Conservation (phyloP, 345 rosid genomes). For the Camelina sativa region DNA sequence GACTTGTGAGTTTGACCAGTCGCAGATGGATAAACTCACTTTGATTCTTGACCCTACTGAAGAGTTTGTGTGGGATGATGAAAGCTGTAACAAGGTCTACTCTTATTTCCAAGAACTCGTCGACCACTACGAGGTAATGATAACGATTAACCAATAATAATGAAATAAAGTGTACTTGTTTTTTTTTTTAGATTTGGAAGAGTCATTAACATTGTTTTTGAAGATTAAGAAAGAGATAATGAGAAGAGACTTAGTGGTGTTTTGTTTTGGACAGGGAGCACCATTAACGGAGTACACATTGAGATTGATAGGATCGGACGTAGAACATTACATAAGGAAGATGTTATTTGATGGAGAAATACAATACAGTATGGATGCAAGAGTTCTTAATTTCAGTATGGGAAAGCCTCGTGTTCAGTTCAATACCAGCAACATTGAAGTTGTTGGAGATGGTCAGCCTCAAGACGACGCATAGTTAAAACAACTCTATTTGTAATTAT, state of each 20-base stretch:
- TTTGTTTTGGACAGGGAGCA: conserved; percentile 67
- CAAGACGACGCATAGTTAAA: conserved; percentile 14
- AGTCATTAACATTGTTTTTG: too few species aligned
- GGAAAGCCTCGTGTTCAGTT: conserved; percentile 73
- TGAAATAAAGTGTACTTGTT: too few species aligned
- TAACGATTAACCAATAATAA: neutral
- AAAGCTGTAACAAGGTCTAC: conserved; percentile 68
- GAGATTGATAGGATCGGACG: conserved; percentile 82
- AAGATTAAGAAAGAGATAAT: neutral
- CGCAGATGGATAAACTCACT: conserved; percentile 87
- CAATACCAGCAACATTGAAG: conserved; percentile 49
- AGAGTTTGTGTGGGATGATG: conserved; percentile 86
- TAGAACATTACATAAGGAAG: conserved; percentile 93
- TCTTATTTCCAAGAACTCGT: conserved; percentile 91
- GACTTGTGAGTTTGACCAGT: conserved; percentile 73
- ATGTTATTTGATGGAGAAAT: conserved; percentile 83
- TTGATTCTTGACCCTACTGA: conserved; percentile 82
- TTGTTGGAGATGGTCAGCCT: conserved; percentile 47
- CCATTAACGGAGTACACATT: conserved; percentile 91
- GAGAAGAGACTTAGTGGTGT: neutral
- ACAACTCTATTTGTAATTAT: conserved; percentile 6
- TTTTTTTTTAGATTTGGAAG: too few species aligned
- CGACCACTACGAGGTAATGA: conserved; percentile 78
- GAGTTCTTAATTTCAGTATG: conserved; percentile 89
- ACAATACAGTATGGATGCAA: conserved; percentile 85